phyloP scores from a whole-genome alignment of 78 protist genomes.

The Pelomyxa schiedti region DNA sequence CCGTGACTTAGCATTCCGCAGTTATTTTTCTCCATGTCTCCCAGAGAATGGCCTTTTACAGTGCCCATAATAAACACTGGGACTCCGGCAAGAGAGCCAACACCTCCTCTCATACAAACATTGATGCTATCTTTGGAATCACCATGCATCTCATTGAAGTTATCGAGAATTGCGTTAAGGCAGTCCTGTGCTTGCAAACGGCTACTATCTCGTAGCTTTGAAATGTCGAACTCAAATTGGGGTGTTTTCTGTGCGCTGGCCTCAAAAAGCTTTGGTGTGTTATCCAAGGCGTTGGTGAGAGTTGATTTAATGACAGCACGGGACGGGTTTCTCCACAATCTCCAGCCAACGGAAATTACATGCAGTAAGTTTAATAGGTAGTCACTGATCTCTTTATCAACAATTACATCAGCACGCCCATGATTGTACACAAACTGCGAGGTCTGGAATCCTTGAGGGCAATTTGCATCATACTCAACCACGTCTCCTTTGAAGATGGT shows the following conservation, averaged over 20 bases:
- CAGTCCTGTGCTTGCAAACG: not conserved
- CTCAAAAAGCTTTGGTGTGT: too few relatives aligned
- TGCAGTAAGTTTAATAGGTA: too few relatives aligned
- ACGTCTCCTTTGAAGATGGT: conserved; percentile 26
- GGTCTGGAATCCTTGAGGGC: conserved; percentile 35
- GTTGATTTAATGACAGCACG: too few relatives aligned
- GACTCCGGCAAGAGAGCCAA: conserved; percentile 8
- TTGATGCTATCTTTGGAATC: conserved; percentile 14
- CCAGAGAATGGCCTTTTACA: conserved; percentile 20
- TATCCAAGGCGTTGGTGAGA: too few relatives aligned
- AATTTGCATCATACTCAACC: conserved; percentile 9
- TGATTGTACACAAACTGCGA: conserved; percentile 32
- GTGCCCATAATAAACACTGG: conserved; percentile 17
- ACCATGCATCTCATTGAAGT: conserved; percentile 17
- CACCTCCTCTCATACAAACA: conserved; percentile 22
- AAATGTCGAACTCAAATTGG: too few relatives aligned
- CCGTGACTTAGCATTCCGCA: too few relatives aligned
- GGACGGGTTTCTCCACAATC: too few relatives aligned
- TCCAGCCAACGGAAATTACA: too few relatives aligned
- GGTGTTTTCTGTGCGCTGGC: too few relatives aligned
- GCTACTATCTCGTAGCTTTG: too few relatives aligned
- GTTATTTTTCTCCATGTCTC: conserved; percentile 7
- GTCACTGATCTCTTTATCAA: not conserved
- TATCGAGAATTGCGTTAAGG: not conserved
- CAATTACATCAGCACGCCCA: conserved; percentile 27